phyloP scores from a whole-genome alignment of 2,329 filamentous ascomycete species.

The Shiraia sp. region DNA sequence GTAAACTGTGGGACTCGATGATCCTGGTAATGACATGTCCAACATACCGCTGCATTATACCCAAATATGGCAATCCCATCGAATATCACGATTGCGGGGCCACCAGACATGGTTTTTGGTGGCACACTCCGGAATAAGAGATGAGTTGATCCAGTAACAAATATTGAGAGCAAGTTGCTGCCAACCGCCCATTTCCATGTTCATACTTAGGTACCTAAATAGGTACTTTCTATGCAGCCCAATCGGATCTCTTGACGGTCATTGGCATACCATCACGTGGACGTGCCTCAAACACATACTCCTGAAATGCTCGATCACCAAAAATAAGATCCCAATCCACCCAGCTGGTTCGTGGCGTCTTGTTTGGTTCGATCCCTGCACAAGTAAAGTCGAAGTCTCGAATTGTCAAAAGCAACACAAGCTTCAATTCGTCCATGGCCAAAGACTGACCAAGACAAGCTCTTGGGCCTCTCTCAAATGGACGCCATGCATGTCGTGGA shows the following conservation, averaged over 20 bases:
- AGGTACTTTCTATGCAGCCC: conserved; percentile 11
- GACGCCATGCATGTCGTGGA: conserved; percentile 55
- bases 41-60: too few species aligned
- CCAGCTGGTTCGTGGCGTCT: conserved; percentile 28
- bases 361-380: conserved; percentile 29
- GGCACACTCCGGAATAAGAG: too few species aligned
- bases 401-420: conserved; percentile 55
- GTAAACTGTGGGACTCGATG: too few species aligned
- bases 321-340: conserved; percentile 31
- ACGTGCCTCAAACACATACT: conserved; percentile 36
- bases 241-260: conserved; percentile 27
- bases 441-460: conserved; percentile 64
- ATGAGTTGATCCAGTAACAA: too few species aligned
- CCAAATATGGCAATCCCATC: too few species aligned
- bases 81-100: too few species aligned
- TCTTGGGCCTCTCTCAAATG: conserved; percentile 59
- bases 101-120: too few species aligned
- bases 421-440: conserved; percentile 57
- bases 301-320: conserved; percentile 38
- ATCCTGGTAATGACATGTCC: too few species aligned
- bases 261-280: conserved; percentile 39
- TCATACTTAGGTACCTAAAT: too few species aligned
- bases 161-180: too few species aligned
- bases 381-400: conserved; percentile 55
- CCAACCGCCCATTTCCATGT: too few species aligned